Conservation (phyloP, 2,329 filamentous ascomycete species). For the Clarireedia paspali region DNA sequence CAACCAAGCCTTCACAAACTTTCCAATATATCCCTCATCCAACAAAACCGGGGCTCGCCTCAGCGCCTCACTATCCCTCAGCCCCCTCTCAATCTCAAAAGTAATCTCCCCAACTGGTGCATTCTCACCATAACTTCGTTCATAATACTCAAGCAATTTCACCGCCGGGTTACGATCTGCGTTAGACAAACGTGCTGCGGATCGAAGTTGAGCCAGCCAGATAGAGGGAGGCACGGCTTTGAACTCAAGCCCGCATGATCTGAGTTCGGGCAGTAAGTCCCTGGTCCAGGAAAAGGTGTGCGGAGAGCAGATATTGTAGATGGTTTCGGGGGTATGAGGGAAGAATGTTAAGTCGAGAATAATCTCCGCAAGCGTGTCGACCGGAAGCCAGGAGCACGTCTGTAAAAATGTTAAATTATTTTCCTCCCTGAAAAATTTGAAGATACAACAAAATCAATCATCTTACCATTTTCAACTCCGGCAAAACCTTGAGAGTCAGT, state of each 20-base stretch:
- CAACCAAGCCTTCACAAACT: background rate
- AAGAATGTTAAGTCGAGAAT: conserved; percentile 33
- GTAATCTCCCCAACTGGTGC: background rate
- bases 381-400: conserved; percentile 37
- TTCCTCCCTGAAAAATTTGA: background rate
- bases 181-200: conserved; percentile 36
- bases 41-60: background rate
- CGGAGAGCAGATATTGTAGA: conserved; percentile 47
- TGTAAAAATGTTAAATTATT: conserved; percentile 30
- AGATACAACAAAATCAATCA: background rate
- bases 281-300: conserved; percentile 38
- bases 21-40: background rate
- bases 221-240: conserved; percentile 34
- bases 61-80: background rate
- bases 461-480: conserved; percentile 33
- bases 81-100: background rate
- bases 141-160: conserved; percentile 1
- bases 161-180: conserved; percentile 22
- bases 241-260: conserved; percentile 37
- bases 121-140: background rate
- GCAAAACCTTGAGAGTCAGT: conserved; percentile 33
- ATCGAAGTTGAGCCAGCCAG: conserved; percentile 34
- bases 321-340: conserved; percentile 19
- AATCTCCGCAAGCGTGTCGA: conserved; percentile 36
- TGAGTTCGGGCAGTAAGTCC: conserved; percentile 44